Evolutionary conservation across 192 early-diverging fungal genomes (phyloP), one percentile per base, ranked within the genome.

Genomic region (Coemansia sp.): DNA sequence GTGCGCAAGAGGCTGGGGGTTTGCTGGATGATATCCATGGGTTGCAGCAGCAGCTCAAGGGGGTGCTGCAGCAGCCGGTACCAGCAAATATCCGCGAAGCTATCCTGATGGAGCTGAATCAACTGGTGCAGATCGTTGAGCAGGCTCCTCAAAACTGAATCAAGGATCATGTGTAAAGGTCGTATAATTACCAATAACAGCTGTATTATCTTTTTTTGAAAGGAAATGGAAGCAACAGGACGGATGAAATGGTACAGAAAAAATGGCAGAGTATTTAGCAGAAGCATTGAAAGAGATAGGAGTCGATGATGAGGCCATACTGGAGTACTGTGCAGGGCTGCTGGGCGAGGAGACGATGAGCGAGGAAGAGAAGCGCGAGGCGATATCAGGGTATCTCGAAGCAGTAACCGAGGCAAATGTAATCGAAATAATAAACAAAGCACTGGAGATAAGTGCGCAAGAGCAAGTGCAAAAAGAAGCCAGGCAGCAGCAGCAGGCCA

Each of bases 291-390:
- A 16, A 7, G 49, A 43, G 33, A 40, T 65, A 13, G 71, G 71
- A 12, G 42, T 74, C 12, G 71, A 74, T 36, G 71, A 74, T 45
- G 55, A 66, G 12, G 65, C 71, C 10, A 68, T 74, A 23, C 35
- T 74, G 6, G 71, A 74, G 23, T 74, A 74, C 52, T 74, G 71
- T 53, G 40, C 21, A 11, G 71, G 71, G 5, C 44, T 68, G 26
- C 53, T 74, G 3, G 44, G 48, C 5, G 71, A 74, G 19, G 31
- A 57, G 4, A 50, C 64, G 15, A 56, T 57, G 39, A 53, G 51
- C 13, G 33, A 16, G 5, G 57, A 62, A 4, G 71, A 74, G 19
- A 74, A 74, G 48, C 50, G 44, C 12, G 71, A 74, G 42, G 65
- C 65, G 11, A 63, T 74, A 2, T 26, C 48, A 3, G 71, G 64